Base-by-base conservation (phyloP, 169 alveolate genomes). In the Cyclospora cayetanensis region DNA sequence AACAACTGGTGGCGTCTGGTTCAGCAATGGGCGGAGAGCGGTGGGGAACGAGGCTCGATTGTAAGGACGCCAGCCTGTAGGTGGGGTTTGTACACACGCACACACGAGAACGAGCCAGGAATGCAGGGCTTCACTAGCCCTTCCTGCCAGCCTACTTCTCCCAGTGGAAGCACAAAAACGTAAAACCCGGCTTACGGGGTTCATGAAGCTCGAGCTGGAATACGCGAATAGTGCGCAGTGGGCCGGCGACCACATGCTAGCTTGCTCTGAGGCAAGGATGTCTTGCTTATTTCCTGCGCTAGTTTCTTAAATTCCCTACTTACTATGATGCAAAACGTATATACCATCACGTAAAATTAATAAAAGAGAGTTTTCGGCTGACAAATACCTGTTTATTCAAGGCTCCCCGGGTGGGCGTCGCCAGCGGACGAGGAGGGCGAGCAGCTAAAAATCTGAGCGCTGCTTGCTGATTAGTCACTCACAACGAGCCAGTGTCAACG, bases 321-420 rank as follows among this genome's bases (percentile, higher is more conserved):
- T 29, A 0, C 12, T 29, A 25, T 3, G 29, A 7, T 0, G 31
- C 3, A 79, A 79, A 46, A 50, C 22, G 22, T 12, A 37, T 20
- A 37, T 29, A 29, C 31, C 4, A 43, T 79, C 27, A 79, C 66
- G 50, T 29, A 43, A 29, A 42, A 43, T 0, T 18, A 11, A 4
- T 31, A 35, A 79, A 50, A 79, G 29, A 12, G 35, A 46, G 88
- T 37, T 29, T 31, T 79, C 72, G 9, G 70, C 88, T 12, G 88
- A 11, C 27, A 27, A 20, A 46, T 79, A 46, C 29, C 37, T 31
- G 60, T 31, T 66, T 46, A 79, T 29, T 39, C 34, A 31, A 46
- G 18, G 39, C 88, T 43, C 65, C 34, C 65, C 50, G 43, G 88
- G 88, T 31, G 88, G 88, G 88, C 46, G 88, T 79, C 88, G 88